phyloP scores from a whole-genome alignment of 2,329 filamentous ascomycete genomes.

The Neofusicoccum sp. region DNA sequence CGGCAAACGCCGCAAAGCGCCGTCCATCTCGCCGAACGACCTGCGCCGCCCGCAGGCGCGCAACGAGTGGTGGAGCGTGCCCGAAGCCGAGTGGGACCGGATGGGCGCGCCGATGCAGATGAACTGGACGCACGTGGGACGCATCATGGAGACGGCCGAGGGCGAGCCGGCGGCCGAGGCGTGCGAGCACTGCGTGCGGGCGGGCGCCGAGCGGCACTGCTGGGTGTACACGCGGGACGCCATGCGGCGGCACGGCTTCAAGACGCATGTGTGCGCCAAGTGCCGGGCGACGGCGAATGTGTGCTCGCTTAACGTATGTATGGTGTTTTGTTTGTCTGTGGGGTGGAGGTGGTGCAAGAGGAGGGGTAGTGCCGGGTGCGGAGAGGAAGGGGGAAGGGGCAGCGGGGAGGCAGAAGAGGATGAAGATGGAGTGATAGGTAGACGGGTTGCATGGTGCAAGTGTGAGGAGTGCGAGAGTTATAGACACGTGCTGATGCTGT shows the following conservation, averaged over 20 bases:
- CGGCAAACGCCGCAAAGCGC: constrained; percentile 2
- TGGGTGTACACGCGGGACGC: constrained; percentile 12
- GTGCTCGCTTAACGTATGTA: constrained; percentile 14
- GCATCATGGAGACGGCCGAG: constrained; percentile 14
- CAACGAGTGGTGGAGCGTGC: background rate
- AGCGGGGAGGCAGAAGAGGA: no score
- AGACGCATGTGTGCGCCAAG: constrained; percentile 12
- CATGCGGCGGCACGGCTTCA: constrained; percentile 13
- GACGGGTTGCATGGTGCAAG: no score
- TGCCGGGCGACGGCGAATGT: constrained; percentile 9
- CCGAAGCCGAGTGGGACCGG: constrained; percentile 6
- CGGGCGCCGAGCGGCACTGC: background rate
- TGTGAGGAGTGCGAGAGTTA: background rate
- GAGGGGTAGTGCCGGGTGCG: no score
- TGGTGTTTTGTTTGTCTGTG: background rate
- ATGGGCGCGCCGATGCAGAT: constrained; percentile 7
- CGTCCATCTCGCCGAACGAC: background rate
- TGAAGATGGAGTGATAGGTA: no score
- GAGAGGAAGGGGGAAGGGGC: no score
- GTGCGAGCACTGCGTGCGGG: constrained; percentile 5
- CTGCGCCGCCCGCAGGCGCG: background rate
- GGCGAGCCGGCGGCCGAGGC: constrained; percentile 1
- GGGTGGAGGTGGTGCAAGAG: background rate
- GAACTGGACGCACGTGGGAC: constrained; percentile 16
- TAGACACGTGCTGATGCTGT: background rate